Evolutionary conservation across 768 basidiomycete species (phyloP), one percentile per base, ranked within the genome.

Genomic region (Termitomyces sp.): DNA sequence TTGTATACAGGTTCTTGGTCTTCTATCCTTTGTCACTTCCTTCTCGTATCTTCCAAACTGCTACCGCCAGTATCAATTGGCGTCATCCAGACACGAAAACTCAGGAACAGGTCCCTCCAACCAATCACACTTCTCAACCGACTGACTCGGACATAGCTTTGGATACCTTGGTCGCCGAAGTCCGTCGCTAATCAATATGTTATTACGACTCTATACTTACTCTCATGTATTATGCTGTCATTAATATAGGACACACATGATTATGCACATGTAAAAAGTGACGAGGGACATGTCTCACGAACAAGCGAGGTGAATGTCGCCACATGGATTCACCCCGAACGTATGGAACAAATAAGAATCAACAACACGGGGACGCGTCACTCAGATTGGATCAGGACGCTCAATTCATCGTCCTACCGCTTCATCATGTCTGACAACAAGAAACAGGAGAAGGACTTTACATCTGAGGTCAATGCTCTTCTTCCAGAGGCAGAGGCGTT

Each of bases 381-480:
- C 72, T 73, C 71, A 70, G 71, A 67, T 75, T 72, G 66, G 63
- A 61, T 52, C 26, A 11, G 48, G 63, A 61, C 63, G 33, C 63
- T 74, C 66, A 72, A 70, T 69, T 72, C 70, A 68, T 67, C 64
- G 66, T 67, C 68, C 63, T 74, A 63, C 68, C 66, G 54, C 55
- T 76, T 75, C 71, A 80, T 71, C 66, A 92, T 91, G 90, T 78
- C 88, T 43, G 90, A 92, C 63, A 81, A 83, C 71, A 87, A 86
- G 76, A 89, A 90, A 72, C 87, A 91, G 72, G 90, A 92, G 68
- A 87, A 83, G 68, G 95, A 98, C 69, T 97, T 79, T 63, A 88
- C 92, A 0, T 76, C 81, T 52, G 94, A 98, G 70, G 94, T 95
- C 5, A 82, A 90, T 66, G 77, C 76, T 9, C 71, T 94, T 3